phyloP scores from a whole-genome alignment of 768 basidiomycete genomes.

The Lactarius quietus region DNA sequence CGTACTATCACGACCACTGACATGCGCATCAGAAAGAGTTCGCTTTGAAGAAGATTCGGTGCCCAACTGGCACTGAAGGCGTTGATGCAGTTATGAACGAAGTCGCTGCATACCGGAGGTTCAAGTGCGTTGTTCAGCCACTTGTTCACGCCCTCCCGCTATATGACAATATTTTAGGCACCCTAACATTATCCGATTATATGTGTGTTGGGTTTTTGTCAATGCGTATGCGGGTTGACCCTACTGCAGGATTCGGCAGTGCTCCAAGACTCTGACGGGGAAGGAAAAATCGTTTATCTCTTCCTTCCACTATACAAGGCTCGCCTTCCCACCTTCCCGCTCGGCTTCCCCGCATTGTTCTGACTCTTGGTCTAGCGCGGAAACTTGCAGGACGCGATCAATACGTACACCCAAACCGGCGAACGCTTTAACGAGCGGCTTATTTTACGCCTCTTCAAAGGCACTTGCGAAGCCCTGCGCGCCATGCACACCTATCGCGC shows the following conservation, averaged over 20 bases:
- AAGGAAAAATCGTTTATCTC: slow-evolving; percentile 93
- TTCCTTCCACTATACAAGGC: slow-evolving; percentile 94
- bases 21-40: slow-evolving; percentile 64
- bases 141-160: background rate
- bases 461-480: slow-evolving; percentile 88
- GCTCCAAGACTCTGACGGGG: slow-evolving; percentile 88
- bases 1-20: slow-evolving; percentile 13
- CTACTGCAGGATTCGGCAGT: slow-evolving; percentile 79
- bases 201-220: slow-evolving; percentile 44
- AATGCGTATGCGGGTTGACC: slow-evolving; percentile 20
- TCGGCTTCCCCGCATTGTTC: slow-evolving; percentile 5
- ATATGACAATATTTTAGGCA: slow-evolving; percentile 49
- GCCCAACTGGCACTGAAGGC: slow-evolving; percentile 82
- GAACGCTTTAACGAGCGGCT: slow-evolving; percentile 84
- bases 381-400: slow-evolving; percentile 94
- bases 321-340: slow-evolving; percentile 18
- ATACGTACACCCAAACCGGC: slow-evolving; percentile 76
- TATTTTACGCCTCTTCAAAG: slow-evolving; percentile 86
- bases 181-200: slow-evolving; percentile 93
- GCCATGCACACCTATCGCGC: slow-evolving; percentile 91
- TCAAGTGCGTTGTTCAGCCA: slow-evolving; percentile 60
- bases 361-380: slow-evolving; percentile 53
- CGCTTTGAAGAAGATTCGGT: slow-evolving; percentile 95
- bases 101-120: slow-evolving; percentile 90
- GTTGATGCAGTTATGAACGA: slow-evolving; percentile 89